Percentiles rank a stretch among this genome's conserved stretches.
Evolutionary conservation across 176 grass and related monocot species (phyloP).

Genomic region (Bonia amplexicaulis): DNA sequence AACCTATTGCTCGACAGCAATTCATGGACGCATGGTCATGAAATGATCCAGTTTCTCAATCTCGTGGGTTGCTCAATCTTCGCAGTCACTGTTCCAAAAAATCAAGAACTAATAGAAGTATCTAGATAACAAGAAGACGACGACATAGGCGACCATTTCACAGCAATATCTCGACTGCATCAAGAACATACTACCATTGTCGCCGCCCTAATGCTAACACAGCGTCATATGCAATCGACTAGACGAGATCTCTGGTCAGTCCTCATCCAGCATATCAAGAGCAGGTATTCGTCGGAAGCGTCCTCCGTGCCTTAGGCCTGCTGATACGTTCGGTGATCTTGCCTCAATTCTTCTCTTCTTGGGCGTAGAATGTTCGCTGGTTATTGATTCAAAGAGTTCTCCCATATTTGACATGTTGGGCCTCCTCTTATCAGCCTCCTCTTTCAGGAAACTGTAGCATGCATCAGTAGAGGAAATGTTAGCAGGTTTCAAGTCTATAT

Average conservation of each 20-base stretch:
- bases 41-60: neutral
- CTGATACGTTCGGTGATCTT: constrained; percentile 26
- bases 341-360: constrained; percentile 56
- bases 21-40: neutral
- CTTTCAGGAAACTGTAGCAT: constrained; percentile 58
- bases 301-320: constrained; percentile 31
- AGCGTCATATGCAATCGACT: neutral
- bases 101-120: neutral
- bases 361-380: constrained; percentile 32
- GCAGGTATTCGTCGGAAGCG: constrained; percentile 71
- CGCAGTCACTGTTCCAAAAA: neutral
- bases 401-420: constrained; percentile 67
- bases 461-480: neutral
- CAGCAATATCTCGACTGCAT: neutral
- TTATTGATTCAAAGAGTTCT: constrained; percentile 59
- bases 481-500: neutral
- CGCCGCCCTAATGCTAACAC: neutral
- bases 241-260: constrained; percentile 20
- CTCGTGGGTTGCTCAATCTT: neutral
- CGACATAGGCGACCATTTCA: neutral
- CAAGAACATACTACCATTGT: neutral
- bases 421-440: constrained; percentile 70
- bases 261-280: constrained; percentile 55
- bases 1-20: neutral
- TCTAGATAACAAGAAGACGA: neutral